Base-by-base conservation (phyloP, 306 rosid genomes). In the Citrullus colocynthis region DNA sequence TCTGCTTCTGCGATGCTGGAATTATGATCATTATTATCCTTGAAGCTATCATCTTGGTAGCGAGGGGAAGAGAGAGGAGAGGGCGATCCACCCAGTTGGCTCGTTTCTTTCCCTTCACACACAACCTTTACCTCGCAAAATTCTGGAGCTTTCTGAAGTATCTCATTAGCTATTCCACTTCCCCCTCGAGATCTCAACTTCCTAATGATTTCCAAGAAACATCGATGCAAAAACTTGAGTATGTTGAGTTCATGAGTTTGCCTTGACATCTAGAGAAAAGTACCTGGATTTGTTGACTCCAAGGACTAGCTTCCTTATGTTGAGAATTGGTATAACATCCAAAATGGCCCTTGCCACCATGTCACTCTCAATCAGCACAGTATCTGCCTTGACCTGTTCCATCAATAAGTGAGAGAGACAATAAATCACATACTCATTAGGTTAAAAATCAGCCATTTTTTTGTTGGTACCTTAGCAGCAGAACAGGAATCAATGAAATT, bases 241-340 rank as follows among this genome's bases (percentile, higher is more conserved):
- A 7, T 30, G 9, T 15, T 51, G 30, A 73, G 77, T 30, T 49
- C 4, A 72, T 72, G 44, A 74, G 62, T 17, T 74, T 51, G 44
- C 61, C 42, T 28, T 52, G 10, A 49, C 30, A 17, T 51, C 24
- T 48, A 44, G 60, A 72, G 59, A 73, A 52, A 49, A 3, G 77
- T 83, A 92, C 96, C 91, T 84, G 83, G 97, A 86, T 74, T 87
- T 88, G 79, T 81, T 80, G 66, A 85, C 83, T 84, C 97, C 98
- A 60, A 93, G 72, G 0, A 93, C 89, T 30, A 91, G 84, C 42
- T 77, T 91, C 75, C 57, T 82, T 14, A 93, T 80, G 78, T 93
- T 85, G 81, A 88, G 87, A 79, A 85, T 81, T 20, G 88, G 90
- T 79, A 88, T 80, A 2, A 88, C 85, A 32, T 91, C 91, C 1